These are phyloP conservation scores for Petunia hybrid DNA, from an alignment of 305 asterid genomes.

Conservation along the genomic window DNA sequence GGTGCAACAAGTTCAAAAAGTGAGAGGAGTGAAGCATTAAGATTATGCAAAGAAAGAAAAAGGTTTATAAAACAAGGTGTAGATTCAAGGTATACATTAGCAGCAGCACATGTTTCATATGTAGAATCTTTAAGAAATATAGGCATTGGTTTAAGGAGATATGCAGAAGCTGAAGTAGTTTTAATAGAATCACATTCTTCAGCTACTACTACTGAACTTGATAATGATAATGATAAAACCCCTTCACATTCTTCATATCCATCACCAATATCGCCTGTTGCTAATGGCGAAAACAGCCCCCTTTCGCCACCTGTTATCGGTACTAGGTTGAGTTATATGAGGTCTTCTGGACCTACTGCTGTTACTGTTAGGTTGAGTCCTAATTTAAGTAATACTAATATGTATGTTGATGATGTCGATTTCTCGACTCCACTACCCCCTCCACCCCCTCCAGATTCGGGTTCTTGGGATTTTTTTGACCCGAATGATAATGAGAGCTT, in stretches of 20 bases:
- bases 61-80: constrained; percentile 79
- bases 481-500: constrained; percentile 80
- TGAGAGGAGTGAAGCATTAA: constrained; percentile 76
- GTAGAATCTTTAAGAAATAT: constrained; percentile 80
- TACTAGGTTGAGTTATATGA: constrained; percentile 92
- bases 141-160: constrained; percentile 87
- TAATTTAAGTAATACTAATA: constrained; percentile 45
- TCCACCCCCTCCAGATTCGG: constrained; percentile 76
- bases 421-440: constrained; percentile 72
- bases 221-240: constrained; percentile 80
- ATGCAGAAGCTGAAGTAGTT: constrained; percentile 82
- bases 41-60: constrained; percentile 84
- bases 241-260: constrained; percentile 73
- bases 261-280: constrained; percentile 77
- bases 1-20: constrained; percentile 75
- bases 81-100: constrained; percentile 87
- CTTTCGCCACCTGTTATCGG: constrained; percentile 55
- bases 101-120: constrained; percentile 94
- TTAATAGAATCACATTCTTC: constrained; percentile 68
- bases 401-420: constrained; percentile 71
- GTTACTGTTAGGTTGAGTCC: constrained; percentile 72
- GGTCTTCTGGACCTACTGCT: constrained; percentile 63
- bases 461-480: constrained; percentile 92
- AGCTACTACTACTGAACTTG: constrained; percentile 68
- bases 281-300: constrained; percentile 65